phyloP scores from a whole-genome alignment of 257 asterid genomes.

The Anisodus acutangulus region DNA sequence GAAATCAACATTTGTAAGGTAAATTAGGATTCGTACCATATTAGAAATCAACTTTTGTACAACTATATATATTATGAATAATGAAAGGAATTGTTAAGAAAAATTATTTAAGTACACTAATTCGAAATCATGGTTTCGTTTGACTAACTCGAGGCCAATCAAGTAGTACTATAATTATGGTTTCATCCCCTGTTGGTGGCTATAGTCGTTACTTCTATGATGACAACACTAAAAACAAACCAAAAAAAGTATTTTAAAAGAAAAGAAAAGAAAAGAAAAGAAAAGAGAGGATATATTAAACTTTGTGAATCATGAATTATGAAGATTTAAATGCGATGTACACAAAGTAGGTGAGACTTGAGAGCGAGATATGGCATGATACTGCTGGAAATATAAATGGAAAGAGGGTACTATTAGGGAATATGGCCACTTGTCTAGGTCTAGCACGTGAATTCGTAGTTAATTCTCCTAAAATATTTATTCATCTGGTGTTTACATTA shows the following conservation, averaged over 20 bases:
- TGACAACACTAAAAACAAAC: background rate
- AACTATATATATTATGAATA: too few species aligned
- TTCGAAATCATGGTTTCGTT: background rate
- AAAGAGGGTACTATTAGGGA: background rate
- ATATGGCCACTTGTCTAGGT: background rate
- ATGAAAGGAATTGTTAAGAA: too few species aligned
- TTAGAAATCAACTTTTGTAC: too few species aligned
- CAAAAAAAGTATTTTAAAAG: too few species aligned
- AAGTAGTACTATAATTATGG: background rate
- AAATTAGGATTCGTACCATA: too few species aligned
- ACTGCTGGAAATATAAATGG: background rate
- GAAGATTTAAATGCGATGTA: background rate
- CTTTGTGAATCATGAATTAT: background rate
- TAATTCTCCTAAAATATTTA: background rate
- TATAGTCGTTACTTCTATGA: background rate
- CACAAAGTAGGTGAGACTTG: background rate
- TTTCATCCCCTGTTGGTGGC: background rate
- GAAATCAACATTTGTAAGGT: too few species aligned
- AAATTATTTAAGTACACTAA: too few species aligned
- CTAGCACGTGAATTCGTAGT: background rate
- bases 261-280: too few species aligned
- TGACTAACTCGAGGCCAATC: background rate
- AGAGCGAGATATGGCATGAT: background rate
- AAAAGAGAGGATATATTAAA: background rate
- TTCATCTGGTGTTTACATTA: background rate